Evolutionary conservation across 148 eudicot species (phyloP), one percentile per base, ranked within the genome.

Genomic region (Camellia lanceoleosa): DNA sequence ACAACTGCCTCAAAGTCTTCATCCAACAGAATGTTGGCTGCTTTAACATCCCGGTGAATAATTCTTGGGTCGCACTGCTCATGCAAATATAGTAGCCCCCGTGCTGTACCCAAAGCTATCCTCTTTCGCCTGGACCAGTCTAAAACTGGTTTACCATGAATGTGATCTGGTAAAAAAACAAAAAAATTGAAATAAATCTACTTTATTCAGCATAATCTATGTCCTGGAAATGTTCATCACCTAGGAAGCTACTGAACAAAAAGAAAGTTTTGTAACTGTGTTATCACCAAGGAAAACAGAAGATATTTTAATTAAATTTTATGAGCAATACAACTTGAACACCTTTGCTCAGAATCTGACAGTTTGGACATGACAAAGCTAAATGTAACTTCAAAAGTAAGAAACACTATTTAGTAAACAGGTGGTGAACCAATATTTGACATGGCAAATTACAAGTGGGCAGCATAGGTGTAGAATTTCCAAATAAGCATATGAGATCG

Each of bases 21-120:
- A 75, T 95, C 98, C 84, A 95, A 89, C 77, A 95, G 83, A 79
- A 95, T 93, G 81, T 95, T 95, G 69, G 98, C 98, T 19, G 98
- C 98, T 82, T 95, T 95, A 69, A 95, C 98, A 75, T 95, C 98
- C 23, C 98, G 94, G 79, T 95, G 98, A 60, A 95, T 95, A 23
- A 95, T 89, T 88, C 89, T 91, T 38, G 98, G 97, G 89, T 92
- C 97, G 79, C 97, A 91, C 52, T 94, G 98, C 86, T 94, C 98
- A 15, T 94, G 98, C 73, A 94, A 82, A 80, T 93, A 95, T 76
- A 93, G 83, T 77, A 95, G 78, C 3, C 98, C 98, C 84, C 97
- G 85, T 55, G 97, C 98, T 11, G 98, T 92, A 12, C 98, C 98
- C 80, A 95, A 81, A 19, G 98, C 97, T 77, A 95, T 91, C 56